Evolutionary conservation across 345 rosid species (phyloP).

Genomic region (Pugionium cornutum): DNA sequence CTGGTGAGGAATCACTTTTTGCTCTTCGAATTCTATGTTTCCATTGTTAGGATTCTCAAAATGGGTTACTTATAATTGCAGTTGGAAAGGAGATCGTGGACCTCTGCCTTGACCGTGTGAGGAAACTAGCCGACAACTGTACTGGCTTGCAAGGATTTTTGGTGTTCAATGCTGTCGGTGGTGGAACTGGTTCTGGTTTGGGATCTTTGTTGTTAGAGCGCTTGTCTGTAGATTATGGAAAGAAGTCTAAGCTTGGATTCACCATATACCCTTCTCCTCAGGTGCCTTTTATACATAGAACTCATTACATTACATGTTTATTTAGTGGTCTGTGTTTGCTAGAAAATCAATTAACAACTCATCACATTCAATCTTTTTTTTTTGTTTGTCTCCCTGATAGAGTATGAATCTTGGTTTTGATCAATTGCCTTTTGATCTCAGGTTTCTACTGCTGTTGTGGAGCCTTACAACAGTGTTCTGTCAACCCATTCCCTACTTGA

Average conservation of each 20-base stretch:
- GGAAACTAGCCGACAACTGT: no score
- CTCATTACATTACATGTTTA: background rate
- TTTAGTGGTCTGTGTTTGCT: background rate
- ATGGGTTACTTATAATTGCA: slow-evolving; percentile 21
- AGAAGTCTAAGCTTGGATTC: no score
- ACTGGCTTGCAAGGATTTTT: no score
- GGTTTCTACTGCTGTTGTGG: no score
- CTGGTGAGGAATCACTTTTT: slow-evolving; percentile 39
- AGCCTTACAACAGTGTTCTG: no score
- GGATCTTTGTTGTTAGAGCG: slow-evolving; percentile 43
- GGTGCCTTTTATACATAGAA: slow-evolving; percentile 30
- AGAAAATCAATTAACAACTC: no score
- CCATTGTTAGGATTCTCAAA: background rate
- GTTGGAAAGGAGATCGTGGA: slow-evolving; percentile 72
- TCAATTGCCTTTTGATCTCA: background rate
- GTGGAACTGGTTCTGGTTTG: slow-evolving; percentile 68
- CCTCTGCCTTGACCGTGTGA: slow-evolving; percentile 53
- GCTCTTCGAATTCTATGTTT: no score
- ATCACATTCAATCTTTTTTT: no score
- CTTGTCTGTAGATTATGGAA: no score
- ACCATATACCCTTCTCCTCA: slow-evolving; percentile 31
- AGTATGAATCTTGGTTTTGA: background rate
- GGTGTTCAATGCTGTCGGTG: slow-evolving; percentile 1
- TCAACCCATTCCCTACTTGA: no score
- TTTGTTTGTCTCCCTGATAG: background rate